Base-by-base conservation (phyloP, 2,329 filamentous ascomycete species). In the Zasmidium angulare region DNA sequence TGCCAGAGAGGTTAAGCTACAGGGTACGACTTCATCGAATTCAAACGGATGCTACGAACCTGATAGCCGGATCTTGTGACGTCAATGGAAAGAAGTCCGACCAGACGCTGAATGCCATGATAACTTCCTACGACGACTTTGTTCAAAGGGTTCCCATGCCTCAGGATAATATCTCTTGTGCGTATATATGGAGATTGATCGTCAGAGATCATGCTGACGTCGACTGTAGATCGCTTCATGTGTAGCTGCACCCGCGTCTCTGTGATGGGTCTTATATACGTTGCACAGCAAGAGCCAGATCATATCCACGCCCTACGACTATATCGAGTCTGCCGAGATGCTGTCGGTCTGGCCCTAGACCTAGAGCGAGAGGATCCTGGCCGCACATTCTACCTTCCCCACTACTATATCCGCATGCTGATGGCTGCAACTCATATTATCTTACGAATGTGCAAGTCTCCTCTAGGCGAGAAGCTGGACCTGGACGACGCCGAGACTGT, bases 381-480 rank as follows among this genome's bases (percentile, higher is more conserved):
- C 12, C 53, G 47, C 55, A 58, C 49, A 1, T 58, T 53, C 49
- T 58, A 53, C 31, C 22, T 53, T n/a, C 55, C 55, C 7, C 55
- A 58, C 11, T 53, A 24, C 29, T 53, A 19, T 14, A 36, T 53
- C 23, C 21, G 55, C 10, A 52, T 53, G 11, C 49, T 58, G 21
- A 26, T 58, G 10, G 36, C 26, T 3, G 31, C 49, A 11, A 49
- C 49, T 14, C 23, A 50, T 22, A 36, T 58, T 40, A 52, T 58
- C 9, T 11, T 58, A 9, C 55, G 55, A 14, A 29, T 58, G 6
- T 36, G 36, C 20, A 58, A 58, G 24, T 52, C 48, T n/a, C 50
- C 49, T 9, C 55, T 58, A 19, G 50, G 40, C 22, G 50, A 53
- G 20, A 26, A 53, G 9, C 40, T 58, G 31, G 40, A 53, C 43